These are phyloP conservation scores for Carex cristatella DNA, from an alignment of 176 grass and related monocot species.

Conservation along the genomic window DNA sequence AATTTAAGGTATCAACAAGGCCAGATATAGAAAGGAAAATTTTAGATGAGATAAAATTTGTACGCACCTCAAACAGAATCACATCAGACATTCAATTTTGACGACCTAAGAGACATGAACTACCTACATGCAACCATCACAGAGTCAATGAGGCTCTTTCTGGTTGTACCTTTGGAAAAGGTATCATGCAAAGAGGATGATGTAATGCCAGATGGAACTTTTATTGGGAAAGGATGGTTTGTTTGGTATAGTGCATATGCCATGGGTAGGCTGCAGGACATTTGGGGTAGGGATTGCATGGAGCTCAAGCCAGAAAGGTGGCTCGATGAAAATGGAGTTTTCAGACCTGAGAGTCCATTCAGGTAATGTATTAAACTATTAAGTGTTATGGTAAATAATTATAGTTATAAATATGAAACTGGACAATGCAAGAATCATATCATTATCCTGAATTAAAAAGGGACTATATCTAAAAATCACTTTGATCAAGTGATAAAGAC, in stretches of 20 bases:
- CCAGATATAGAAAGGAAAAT: slow-evolving; percentile 20
- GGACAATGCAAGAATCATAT: slow-evolving; percentile 14
- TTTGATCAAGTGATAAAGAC: too few relatives aligned
- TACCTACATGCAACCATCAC: slow-evolving; percentile 33
- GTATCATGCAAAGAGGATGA: slow-evolving; percentile 42
- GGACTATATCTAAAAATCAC: too few relatives aligned
- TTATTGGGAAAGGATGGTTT: slow-evolving; percentile 23
- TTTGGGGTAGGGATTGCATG: slow-evolving; percentile 24
- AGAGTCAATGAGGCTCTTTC: slow-evolving; percentile 36
- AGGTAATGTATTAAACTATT: slow-evolving; percentile 14
- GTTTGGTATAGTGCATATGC: slow-evolving; percentile 22
- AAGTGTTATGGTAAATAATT: neutral
- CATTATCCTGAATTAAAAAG: slow-evolving; percentile 28
- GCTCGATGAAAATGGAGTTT: slow-evolving; percentile 13
- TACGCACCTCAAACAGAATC: neutral
- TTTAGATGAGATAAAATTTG: slow-evolving; percentile 5
- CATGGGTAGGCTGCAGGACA: slow-evolving; percentile 24
- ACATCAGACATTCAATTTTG: neutral
- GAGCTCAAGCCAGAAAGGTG: slow-evolving; percentile 31
- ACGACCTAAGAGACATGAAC: slow-evolving; percentile 29
- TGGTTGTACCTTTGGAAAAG: slow-evolving; percentile 26
- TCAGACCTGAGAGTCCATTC: slow-evolving; percentile 25
- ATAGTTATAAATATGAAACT: neutral
- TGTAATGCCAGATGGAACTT: slow-evolving; percentile 36
- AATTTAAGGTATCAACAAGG: neutral